Evolutionary conservation across 1,284 basidiomycete genomes (phyloP).

Genomic region (Sanghuangporus weigelae): DNA sequence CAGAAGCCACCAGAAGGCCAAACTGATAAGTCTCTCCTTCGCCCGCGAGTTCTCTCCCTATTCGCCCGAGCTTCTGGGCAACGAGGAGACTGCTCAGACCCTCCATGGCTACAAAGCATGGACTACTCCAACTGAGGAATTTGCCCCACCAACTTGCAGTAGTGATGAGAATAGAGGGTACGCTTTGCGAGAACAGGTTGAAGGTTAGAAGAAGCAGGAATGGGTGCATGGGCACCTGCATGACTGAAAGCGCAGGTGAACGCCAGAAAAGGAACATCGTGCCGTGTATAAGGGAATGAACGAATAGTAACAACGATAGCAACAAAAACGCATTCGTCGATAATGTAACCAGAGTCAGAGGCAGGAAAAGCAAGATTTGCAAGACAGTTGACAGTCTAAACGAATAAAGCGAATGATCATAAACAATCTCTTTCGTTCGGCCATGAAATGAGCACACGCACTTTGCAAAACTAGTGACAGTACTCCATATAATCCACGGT

Average conservation of each 20-base stretch:
- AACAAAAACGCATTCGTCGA: slow-evolving; percentile 76
- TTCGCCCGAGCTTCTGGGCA: slow-evolving; percentile 73
- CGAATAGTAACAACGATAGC: slow-evolving; percentile 71
- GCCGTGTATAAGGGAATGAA: slow-evolving; percentile 72
- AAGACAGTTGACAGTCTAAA: slow-evolving; percentile 65
- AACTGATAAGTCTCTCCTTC: slow-evolving; percentile 73
- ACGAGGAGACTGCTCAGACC: slow-evolving; percentile 79
- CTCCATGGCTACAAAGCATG: slow-evolving; percentile 77
- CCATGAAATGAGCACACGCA: slow-evolving; percentile 25
- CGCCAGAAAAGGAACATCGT: slow-evolving; percentile 63
- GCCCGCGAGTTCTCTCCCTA: slow-evolving; percentile 63
- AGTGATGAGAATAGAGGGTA: slow-evolving; percentile 51
- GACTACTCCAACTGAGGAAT: slow-evolving; percentile 64
- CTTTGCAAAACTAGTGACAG: slow-evolving; percentile 60
- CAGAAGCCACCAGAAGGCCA: slow-evolving; percentile 63
- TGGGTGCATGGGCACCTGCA: slow-evolving; percentile 77
- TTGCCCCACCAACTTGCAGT: slow-evolving; percentile 69
- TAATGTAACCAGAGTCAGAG: slow-evolving; percentile 75
- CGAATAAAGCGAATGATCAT: neutral
- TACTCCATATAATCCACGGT: slow-evolving; percentile 62
- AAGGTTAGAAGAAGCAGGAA: slow-evolving; percentile 77
- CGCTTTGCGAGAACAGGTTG: slow-evolving; percentile 65
- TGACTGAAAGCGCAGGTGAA: slow-evolving; percentile 59
- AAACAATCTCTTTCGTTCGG: neutral
- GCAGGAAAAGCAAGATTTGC: slow-evolving; percentile 80